Base-by-base conservation (phyloP, 2,329 filamentous ascomycete species). In the Colletotrichum cuscutae region DNA sequence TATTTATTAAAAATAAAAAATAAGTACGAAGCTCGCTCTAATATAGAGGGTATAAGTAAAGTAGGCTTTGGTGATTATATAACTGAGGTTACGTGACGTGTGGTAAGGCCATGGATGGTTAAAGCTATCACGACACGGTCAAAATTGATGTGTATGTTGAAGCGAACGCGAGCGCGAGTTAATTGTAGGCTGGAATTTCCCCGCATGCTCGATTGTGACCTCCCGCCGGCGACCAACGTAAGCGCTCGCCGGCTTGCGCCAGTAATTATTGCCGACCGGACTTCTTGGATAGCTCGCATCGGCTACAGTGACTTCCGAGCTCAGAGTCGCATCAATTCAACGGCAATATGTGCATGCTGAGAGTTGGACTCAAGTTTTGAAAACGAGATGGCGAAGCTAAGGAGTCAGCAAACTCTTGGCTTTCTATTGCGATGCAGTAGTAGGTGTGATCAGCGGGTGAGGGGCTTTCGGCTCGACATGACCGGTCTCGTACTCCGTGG, bases 371-470 rank as follows among this genome's bases (percentile, higher is more conserved):
- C n/a, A 9, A 54, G n/a, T 5, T 5, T 19, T 15, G 3, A 11
- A 6, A 15, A 26, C n/a, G 22, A 22, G 13, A 15, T 11, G 56
- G n/a, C 19, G 19, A 30, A 46, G 49, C 15, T 46, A 49, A n/a
- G 24, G 56, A 19, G 32, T 15, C 15, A 28, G 9, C 13, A 35
- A 9, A 66, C 11, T 35, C 63, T 67, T 71, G 68, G 63, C 68
- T 37, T 12, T 24, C 5, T 28, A 13, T 30, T 46, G n/a, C 56
- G 54, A 49, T 35, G 63, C 19, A 49, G 49, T 24, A 60, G 15
- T 52, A 2, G 54, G 68, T 42, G 26, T 57, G 68, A 67, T 61
- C 63, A 49, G 56, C 64, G 15, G 28, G 46, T 54, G 46, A 60
- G 46, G 63, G 46, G 46, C 15, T 59, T 30, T 24, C 24, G 13